Evolutionary conservation across 2,329 filamentous ascomycete genomes (phyloP), one percentile per base, ranked within the genome.

Genomic region (Fonsecaea monophora): DNA sequence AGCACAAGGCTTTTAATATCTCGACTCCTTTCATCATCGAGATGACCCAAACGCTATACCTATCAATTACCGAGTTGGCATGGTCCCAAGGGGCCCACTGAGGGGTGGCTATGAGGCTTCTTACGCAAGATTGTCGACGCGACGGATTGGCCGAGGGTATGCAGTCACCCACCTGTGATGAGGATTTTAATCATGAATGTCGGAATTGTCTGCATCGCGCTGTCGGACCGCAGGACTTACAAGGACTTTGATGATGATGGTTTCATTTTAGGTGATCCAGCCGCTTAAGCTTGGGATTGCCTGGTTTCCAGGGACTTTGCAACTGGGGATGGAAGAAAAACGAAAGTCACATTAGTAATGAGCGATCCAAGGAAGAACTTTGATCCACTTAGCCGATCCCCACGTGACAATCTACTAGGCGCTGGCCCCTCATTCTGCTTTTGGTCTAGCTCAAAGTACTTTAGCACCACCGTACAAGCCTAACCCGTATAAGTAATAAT

Each of bases 121-220:
- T 50, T 12, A 21, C 45, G 25, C 9, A 25, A 50, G 45, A 50
- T 50, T 10, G 10, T 40, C 37, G 37, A 15, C 21, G 4, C 45
- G 12, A 13, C 45, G 4, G 18, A 21, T 25, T 50, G 10, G 45
- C 18, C 42, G 9, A 48, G 42, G 42, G 42, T 13, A 15, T 40
- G 38, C 13, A 48, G 9, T 21, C n/a, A 48, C 18, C 42, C 15
- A 13, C n/a, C 45, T 50, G 18, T 6, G 6, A 10, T 10, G 18
- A 10, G 45, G 45, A 8, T 50, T 48, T 9, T 7, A 30, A 25
- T 12, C 21, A 30, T 50, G 4, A 8, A 13, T 13, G 12, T 50
- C 45, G 45, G 45, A 30, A 50, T 30, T 50, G 45, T 50, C 45
- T 50, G 10, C 45, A 13, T 50, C 13, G 45, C 45, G 45, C 25